Base-by-base conservation (phyloP, 164 flowering plant species). In the Akebia trifoliata region DNA sequence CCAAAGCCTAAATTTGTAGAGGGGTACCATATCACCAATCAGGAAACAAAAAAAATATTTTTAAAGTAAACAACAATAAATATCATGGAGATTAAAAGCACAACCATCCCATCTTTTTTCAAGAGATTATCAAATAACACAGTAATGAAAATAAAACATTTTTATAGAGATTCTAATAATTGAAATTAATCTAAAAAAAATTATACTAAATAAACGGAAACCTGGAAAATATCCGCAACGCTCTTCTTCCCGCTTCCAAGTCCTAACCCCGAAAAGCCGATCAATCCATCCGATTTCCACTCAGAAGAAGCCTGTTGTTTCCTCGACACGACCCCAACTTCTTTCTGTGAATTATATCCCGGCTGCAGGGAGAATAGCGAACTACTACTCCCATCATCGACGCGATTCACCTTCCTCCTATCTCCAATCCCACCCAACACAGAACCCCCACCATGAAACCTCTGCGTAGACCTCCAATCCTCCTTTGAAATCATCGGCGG, bases 181-280 rank as follows among this genome's bases (percentile, higher is more conserved):
- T 12, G 17, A 29, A 28, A 28, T 12, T 28, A 24, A 28, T 9
- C 5, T n/a, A 14, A 43, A 4, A 36, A 7, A 20, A 37, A 10
- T 15, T 6, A 29, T 15, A 24, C 28, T 28, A 14, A 6, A 2
- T 15, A 56, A 24, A 44, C 32, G 28, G 32, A 48, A 58, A 87
- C 95, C 89, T 83, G 91, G 74, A 87, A 71, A 26, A 83, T 81
- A 57, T 87, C 90, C 10, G 87, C 87, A 56, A 85, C 59, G 64
- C 87, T 83, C 76, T 76, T 87, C 56, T 83, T 80, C 55, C 77
- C 78, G 69, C 72, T 69, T 18, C 84, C 87, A 11, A 85, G 68
- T 8, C 91, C 89, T 42, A 87, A 59, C 0, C 88, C 86, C 0
- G 85, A 61, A 46, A 87, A 71, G 0, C 95, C 95, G 51, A 81